These are phyloP conservation scores for Arthrobotrys conoides DNA, from an alignment of 2,329 filamentous ascomycete species.

Conservation along the genomic window DNA sequence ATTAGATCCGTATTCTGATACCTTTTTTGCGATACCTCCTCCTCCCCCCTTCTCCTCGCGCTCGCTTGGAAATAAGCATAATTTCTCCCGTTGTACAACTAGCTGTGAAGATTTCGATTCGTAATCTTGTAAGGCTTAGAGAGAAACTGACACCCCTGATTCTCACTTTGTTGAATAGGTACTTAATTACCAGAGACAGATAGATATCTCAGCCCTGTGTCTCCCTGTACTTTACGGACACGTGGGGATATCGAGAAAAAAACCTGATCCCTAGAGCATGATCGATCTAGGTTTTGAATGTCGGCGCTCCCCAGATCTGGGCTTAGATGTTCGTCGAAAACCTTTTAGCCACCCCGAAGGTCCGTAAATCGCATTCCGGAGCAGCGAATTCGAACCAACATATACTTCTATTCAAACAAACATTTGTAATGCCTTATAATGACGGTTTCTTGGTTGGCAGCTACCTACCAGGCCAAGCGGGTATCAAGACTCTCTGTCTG, in stretches of 20 bases:
- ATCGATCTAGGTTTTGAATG: conserved; percentile 11
- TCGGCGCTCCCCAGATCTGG: background rate
- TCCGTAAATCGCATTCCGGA: conserved; percentile 2
- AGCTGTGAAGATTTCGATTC: conserved; percentile 3
- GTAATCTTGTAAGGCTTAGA: conserved; percentile 52
- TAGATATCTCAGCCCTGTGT: background rate
- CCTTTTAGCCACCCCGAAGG: conserved; percentile 10
- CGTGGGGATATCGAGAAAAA: conserved; percentile 3
- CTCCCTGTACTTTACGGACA: background rate
- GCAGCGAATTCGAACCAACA: background rate
- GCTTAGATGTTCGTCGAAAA: conserved; percentile 17
- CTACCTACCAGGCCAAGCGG: conserved; percentile 51
- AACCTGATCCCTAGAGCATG: conserved; percentile 9
- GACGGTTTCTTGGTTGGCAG: conserved; percentile 18
- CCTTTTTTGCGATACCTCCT: background rate
- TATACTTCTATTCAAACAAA: background rate
- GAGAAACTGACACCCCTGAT: conserved; percentile 24
- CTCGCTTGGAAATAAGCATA: conserved; percentile 57
- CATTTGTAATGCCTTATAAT: conserved; percentile 21
- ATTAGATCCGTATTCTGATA: background rate
- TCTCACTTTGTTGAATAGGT: conserved; percentile 7
- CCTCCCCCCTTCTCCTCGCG: too few species aligned
- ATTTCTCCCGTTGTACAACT: background rate
- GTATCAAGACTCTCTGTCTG: conserved; percentile 24
- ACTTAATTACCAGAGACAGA: background rate